Base-by-base conservation (phyloP, 2,329 filamentous ascomycete genomes). In the Botryotinia calthae region DNA sequence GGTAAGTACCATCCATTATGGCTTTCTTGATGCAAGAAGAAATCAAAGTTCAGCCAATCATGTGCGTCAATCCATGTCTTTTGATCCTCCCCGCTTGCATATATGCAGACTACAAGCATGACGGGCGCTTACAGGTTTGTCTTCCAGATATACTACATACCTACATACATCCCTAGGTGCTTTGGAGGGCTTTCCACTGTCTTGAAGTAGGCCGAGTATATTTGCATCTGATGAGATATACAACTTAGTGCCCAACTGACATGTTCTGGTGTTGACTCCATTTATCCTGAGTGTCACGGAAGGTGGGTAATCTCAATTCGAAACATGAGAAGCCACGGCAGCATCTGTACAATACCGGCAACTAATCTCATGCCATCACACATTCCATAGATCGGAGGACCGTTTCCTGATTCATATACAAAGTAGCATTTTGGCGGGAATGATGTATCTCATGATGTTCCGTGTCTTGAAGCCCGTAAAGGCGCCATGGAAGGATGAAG, bases 101-200 rank as follows among this genome's bases (percentile, higher is more conserved):
- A 65, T 42, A 56, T 68, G 65, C 51, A 37, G 65, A 51, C 28
- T n/a, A 44, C 46, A 66, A 44, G 70, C 46, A 56, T 46, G 42
- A 34, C 37, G 44, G 70, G 70, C 70, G 70, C 70, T 71, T 71
- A 71, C 44, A 56, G 66, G n/a, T 65, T 54, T 71, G 20, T 61
- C 25, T 46, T 44, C 31, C 14, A 54, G 34, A 25, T 34, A 42
- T 40, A 10, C 34, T 51, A 56, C 51, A 28, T 56, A 16, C 40
- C 34, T 42, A 56, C 51, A 28, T 28, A 8, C 40, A 37, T 37
- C 7, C 40, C 40, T 40, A 20, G 58, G 34, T 37, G 25, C 16
- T 61, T 48, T 25, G 37, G 46, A 54, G 37, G 22, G 37, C 70
- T 66, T 66, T 42, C 70, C 31, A 54, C 37, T 56, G n/a, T 51